phyloP scores from a whole-genome alignment of 148 eudicot genomes.

The Rhododendron mucronatum region DNA sequence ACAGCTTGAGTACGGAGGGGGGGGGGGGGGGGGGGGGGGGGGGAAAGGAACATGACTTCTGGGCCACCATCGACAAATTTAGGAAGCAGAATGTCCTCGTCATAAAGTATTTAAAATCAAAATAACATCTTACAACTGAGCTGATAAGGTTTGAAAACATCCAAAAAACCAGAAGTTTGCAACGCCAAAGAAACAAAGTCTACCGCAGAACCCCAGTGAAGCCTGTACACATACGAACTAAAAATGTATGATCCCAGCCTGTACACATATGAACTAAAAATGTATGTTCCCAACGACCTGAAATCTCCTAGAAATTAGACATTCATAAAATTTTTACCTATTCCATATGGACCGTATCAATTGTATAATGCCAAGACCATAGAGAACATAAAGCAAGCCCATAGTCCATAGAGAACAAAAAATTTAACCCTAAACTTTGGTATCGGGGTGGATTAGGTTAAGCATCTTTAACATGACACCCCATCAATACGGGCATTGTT shows the following conservation, averaged over 20 bases:
- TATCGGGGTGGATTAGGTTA: not conserved
- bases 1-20: not conserved
- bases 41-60: not conserved
- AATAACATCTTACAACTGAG: not conserved
- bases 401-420: not conserved
- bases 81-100: not conserved
- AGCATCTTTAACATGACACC: not conserved
- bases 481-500: not conserved
- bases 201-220: not conserved
- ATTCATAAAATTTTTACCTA: not conserved
- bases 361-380: not conserved
- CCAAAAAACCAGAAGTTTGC: not conserved
- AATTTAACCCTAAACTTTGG: not conserved
- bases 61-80: not conserved
- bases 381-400: not conserved
- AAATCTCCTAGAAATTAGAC: not conserved
- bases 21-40: not conserved
- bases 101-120: not conserved
- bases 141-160: not conserved
- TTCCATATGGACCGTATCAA: not conserved
- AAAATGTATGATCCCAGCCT: not conserved
- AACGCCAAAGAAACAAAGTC: not conserved
- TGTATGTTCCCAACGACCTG: not conserved
- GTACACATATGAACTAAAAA: not conserved
- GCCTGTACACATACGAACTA: not conserved